A percentile compares a stretch with the other conserved stretches of the same genome.
phyloP scores from a whole-genome alignment of 176 grass and related monocot genomes.

The Cenchrus americanus region DNA sequence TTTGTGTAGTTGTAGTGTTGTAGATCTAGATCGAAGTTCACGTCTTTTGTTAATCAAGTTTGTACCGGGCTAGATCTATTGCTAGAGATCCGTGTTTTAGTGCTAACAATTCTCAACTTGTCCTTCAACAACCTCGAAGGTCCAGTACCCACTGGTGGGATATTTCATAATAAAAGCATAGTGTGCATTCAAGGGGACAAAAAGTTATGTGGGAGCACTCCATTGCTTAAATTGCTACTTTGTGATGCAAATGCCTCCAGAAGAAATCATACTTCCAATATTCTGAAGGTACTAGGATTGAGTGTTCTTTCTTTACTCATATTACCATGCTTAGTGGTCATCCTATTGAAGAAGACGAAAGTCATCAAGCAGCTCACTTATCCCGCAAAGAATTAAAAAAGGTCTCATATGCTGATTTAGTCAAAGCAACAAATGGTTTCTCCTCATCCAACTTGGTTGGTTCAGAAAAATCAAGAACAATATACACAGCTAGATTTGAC shows the following conservation, averaged over 20 bases:
- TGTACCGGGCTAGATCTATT: too few species aligned
- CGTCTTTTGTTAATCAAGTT: too few species aligned
- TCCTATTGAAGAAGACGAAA: not conserved
- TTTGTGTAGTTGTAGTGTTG: too few species aligned
- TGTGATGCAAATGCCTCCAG: not conserved
- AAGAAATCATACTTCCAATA: not conserved
- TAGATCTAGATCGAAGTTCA: too few species aligned
- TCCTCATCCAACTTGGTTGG: constrained; percentile 49
- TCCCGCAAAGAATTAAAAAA: not conserved
- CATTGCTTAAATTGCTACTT: constrained; percentile 13
- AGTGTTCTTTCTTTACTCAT: constrained; percentile 6
- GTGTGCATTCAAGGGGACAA: constrained; percentile 42
- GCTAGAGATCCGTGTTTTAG: too few species aligned
- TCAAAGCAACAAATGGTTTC: constrained; percentile 49
- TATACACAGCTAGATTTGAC: constrained; percentile 45
- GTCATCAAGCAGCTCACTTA: not conserved
- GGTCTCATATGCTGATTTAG: constrained; percentile 47
- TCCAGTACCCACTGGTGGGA: constrained; percentile 35
- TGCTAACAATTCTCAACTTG: constrained; percentile 54
- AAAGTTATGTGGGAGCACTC: constrained; percentile 27
- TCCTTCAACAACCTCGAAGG: constrained; percentile 61
- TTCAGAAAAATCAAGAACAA: constrained; percentile 41
- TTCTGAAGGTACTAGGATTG: constrained; percentile 15
- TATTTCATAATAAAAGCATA: constrained; percentile 37
- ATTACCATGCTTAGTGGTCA: not conserved